Evolutionary conservation across 108 stramenopile species (phyloP).

Genomic region (Nitzschia sp.): DNA sequence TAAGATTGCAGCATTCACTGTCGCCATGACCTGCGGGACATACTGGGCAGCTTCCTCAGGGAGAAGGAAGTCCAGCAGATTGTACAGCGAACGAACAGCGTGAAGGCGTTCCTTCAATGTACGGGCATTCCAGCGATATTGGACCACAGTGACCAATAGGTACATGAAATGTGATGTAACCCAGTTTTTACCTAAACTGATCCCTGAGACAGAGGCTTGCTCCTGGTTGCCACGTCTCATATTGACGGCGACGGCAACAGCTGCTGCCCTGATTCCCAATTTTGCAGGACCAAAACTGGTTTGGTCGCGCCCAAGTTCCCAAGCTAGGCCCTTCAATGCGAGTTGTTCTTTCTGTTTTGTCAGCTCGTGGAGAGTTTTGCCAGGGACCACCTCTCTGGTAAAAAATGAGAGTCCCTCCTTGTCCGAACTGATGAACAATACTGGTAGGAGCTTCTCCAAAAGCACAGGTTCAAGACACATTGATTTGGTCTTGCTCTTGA

Average conservation of each 20-base stretch:
- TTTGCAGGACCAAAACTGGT: conserved; percentile 33
- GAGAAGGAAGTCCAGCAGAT: conserved; percentile 52
- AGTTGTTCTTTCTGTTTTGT: conserved; percentile 38
- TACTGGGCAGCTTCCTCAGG: conserved; percentile 60
- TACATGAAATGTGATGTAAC: conserved; percentile 76
- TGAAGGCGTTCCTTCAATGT: conserved; percentile 48
- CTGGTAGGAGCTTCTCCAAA: conserved; percentile 57
- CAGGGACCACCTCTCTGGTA: conserved; percentile 44
- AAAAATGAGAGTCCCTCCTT: conserved; percentile 56
- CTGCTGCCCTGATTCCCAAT: conserved; percentile 39
- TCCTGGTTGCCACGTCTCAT: neutral
- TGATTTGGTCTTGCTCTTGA: conserved; percentile 48
- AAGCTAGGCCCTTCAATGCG: conserved; percentile 62
- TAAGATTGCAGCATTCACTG: conserved; percentile 64
- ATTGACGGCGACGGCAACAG: neutral
- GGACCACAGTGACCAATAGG: conserved; percentile 73
- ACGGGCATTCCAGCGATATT: conserved; percentile 53
- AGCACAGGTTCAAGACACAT: conserved; percentile 52
- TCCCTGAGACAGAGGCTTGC: neutral
- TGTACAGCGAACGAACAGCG: conserved; percentile 52
- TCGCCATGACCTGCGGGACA: conserved; percentile 73
- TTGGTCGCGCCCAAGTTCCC: conserved; percentile 56
- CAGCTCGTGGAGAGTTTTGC: conserved; percentile 33
- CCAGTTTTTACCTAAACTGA: conserved; percentile 44
- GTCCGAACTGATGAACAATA: conserved; percentile 48